These are phyloP conservation scores for Phyllostachys edulis DNA, from an alignment of 176 grass and related monocot genomes.

Conservation along the genomic window DNA sequence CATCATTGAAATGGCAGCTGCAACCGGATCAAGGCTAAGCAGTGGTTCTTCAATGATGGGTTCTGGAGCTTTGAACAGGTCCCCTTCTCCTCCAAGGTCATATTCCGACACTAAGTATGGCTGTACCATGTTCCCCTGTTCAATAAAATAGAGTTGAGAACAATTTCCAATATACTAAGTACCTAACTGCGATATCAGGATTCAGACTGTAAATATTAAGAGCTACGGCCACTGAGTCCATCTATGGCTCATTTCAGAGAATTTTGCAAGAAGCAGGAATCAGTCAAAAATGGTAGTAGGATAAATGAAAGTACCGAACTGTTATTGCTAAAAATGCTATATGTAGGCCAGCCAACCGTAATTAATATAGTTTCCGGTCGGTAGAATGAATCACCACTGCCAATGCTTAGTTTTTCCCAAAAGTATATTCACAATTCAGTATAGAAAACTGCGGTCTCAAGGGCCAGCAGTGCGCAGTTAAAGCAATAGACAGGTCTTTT, in stretches of 20 bases:
- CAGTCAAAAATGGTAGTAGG: background rate
- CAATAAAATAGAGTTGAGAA: conserved; percentile 25
- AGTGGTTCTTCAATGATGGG: conserved; percentile 62
- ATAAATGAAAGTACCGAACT: background rate
- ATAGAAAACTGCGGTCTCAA: background rate
- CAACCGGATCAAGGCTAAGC: conserved; percentile 58
- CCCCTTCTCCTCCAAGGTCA: conserved; percentile 82
- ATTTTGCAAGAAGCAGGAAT: background rate
- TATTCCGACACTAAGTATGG: conserved; percentile 68
- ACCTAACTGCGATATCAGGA: background rate
- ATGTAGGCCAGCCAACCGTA: background rate
- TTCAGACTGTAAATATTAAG: background rate
- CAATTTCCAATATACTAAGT: background rate
- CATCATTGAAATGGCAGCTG: conserved; percentile 76
- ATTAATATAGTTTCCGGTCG: background rate
- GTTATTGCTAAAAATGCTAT: background rate
- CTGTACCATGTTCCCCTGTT: conserved; percentile 61
- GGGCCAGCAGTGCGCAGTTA: background rate
- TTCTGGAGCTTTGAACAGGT: conserved; percentile 93
- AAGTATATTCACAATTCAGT: background rate
- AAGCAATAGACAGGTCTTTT: conserved; percentile 11
- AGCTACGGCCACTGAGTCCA: background rate
- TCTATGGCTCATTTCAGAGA: background rate
- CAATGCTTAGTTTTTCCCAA: background rate
- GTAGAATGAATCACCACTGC: background rate